Evolutionary conservation across 345 rosid genomes (phyloP), one percentile per base, ranked within the genome.

Genomic region (Cochlearia excelsa): DNA sequence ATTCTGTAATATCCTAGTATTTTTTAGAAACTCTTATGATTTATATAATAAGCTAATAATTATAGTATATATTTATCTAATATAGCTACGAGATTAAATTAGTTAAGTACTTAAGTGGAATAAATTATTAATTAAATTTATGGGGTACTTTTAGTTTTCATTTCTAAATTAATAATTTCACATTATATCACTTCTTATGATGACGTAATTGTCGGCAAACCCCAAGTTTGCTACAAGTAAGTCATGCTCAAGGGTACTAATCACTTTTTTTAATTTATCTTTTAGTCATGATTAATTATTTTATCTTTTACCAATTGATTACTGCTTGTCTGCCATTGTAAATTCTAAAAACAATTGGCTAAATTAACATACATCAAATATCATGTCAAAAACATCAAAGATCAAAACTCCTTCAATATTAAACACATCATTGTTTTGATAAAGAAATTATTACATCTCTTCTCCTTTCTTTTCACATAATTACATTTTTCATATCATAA

Each of bases 161-260:
- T 16, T 16, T 16, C 23, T 16, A 16, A 16, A 16, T 16, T 16
- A 16, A 16, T 16, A 16, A 16, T 16, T 16, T 16, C 23, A 16
- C 23, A 16, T 16, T 33, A 33, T 33, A 33, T 33, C 37, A 37
- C 4, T 50, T 50, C 30, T 30, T 29, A 42, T 44, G 43, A 57
- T 56, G 69, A 51, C 60, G 54, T 51, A 57, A 41, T 43, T 57
- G 74, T 70, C 74, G 70, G 74, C 65, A 70, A 70, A 57, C 54
- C 74, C 74, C 55, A 56, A 57, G 60, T 64, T 57, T 70, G 45
- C 59, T 57, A 26, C 59, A 62, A 57, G 43, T 70, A 16, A 57
- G 64, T 70, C 37, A 57, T 63, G 37, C 37, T 63, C 46, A 42
- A 69, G 68, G 42, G 54, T 49, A 69, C 68, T 62, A 45, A 57